Evolutionary conservation across 2,329 filamentous ascomycete genomes (phyloP).

Genomic region (Fusarium armeniacum): DNA sequence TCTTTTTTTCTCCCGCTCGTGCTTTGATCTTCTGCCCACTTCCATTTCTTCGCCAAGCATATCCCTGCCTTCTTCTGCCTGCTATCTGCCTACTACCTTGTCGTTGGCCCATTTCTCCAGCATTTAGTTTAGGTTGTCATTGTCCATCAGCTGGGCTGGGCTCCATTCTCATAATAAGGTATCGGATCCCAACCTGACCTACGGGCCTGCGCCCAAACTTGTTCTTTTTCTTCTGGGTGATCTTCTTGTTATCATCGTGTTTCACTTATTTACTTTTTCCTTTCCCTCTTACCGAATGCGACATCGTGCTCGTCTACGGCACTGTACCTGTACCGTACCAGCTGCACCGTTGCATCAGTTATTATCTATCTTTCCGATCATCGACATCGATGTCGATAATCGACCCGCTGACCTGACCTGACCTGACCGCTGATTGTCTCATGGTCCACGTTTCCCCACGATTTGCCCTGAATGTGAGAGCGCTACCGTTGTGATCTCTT

Average conservation of each 20-base stretch:
- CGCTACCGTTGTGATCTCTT: slow-evolving; percentile 16
- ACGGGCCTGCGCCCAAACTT: slow-evolving; percentile 2
- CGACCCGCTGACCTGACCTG: slow-evolving; percentile 46
- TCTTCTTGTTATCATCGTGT: slow-evolving; percentile 24
- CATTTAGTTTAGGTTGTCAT: slow-evolving; percentile 28
- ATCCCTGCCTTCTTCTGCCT: slow-evolving; percentile 2
- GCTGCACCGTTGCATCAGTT: slow-evolving; percentile 8
- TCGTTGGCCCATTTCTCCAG: slow-evolving; percentile 25
- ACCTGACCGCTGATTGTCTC: slow-evolving; percentile 47
- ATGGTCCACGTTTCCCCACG: slow-evolving; percentile 35
- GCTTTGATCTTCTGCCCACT: slow-evolving; percentile 35
- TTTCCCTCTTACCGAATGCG: slow-evolving; percentile 28
- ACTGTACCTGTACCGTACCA: slow-evolving; percentile 7
- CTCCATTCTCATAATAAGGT: slow-evolving; percentile 32
- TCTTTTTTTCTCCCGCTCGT: slow-evolving; percentile 10
- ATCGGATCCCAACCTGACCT: slow-evolving; percentile 28
- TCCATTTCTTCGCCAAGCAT: slow-evolving; percentile 33
- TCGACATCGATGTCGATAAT: slow-evolving; percentile 26
- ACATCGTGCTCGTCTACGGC: slow-evolving; percentile 34
- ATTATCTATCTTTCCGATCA: slow-evolving; percentile 17
- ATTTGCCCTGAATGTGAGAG: slow-evolving; percentile 44
- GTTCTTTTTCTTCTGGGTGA: slow-evolving; percentile 19
- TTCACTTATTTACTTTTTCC: slow-evolving; percentile 1
- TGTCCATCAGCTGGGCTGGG: slow-evolving; percentile 44
- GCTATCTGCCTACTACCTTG: slow-evolving; percentile 24